These are phyloP conservation scores for Leishmania guyanensis DNA, from an alignment of 208 protist species.

Conservation along the genomic window DNA sequence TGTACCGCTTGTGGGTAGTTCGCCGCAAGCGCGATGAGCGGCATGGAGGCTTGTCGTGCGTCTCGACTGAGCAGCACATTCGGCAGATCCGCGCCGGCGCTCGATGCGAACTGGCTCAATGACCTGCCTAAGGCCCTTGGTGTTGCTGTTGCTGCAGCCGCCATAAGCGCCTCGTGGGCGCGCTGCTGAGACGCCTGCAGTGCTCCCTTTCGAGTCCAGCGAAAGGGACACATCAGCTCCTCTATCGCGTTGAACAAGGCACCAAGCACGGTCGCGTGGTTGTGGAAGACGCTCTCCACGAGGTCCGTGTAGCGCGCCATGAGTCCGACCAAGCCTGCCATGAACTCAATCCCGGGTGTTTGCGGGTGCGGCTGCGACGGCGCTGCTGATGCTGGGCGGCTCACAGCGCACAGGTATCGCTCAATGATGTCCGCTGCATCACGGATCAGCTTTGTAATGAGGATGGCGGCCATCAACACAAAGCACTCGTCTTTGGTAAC, in stretches of 20 bases:
- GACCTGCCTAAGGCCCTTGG: background rate
- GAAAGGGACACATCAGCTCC: constrained; percentile 50
- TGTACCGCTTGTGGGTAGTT: constrained; percentile 20
- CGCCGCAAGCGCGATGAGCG: constrained; percentile 30
- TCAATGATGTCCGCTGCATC: constrained; percentile 32
- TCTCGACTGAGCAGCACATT: constrained; percentile 59
- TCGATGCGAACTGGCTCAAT: background rate
- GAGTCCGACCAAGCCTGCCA: constrained; percentile 30
- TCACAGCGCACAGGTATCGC: constrained; percentile 26
- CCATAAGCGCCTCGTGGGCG: constrained; percentile 23
- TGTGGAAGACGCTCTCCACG: constrained; percentile 41
- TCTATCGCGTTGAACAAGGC: constrained; percentile 55
- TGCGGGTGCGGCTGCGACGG: constrained; percentile 13
- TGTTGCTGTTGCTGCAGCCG: constrained; percentile 8
- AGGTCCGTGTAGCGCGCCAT: constrained; percentile 40
- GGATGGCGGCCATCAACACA: constrained; percentile 52
- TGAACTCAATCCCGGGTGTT: constrained; percentile 29
- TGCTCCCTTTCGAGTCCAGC: constrained; percentile 44
- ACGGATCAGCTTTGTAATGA: constrained; percentile 54
- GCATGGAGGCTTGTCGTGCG: constrained; percentile 33
- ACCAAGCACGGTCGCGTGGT: constrained; percentile 33
- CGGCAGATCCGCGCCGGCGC: constrained; percentile 24
- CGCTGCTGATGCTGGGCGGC: background rate
- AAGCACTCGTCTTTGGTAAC: constrained; percentile 48
- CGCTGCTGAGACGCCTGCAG: constrained; percentile 30